Evolutionary conservation across 495 filamentous ascomycete species (phyloP).

Genomic region (Hypoxylon intermedium): DNA sequence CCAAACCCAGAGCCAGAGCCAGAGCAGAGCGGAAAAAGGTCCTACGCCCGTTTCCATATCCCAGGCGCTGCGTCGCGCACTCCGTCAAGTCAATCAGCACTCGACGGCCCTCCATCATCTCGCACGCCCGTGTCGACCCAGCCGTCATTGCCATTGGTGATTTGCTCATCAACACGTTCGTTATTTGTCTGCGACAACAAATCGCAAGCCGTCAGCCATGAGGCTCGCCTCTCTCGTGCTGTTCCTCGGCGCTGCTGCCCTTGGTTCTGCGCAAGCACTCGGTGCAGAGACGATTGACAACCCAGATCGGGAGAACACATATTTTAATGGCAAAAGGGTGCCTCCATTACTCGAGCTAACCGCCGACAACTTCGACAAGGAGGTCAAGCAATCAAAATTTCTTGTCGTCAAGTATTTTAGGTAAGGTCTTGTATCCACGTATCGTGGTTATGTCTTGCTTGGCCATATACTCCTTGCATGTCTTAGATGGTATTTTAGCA

Average conservation of each 20-base stretch:
- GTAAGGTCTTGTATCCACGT: constrained; percentile 35
- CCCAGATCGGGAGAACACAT: constrained; percentile 55
- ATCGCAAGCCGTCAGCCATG: constrained; percentile 35
- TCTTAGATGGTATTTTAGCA: neutral
- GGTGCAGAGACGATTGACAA: constrained; percentile 44
- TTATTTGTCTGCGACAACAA: constrained; percentile 28
- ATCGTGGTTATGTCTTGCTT: neutral
- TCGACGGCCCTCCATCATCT: constrained; percentile 4
- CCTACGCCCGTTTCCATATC: constrained; percentile 3
- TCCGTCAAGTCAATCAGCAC: constrained; percentile 16
- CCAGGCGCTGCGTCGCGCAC: constrained; percentile 14
- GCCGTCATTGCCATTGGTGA: constrained; percentile 6
- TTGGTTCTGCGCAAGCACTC: constrained; percentile 45
- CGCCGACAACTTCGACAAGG: constrained; percentile 51
- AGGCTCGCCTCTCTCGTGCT: constrained; percentile 48
- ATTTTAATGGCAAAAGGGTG: constrained; percentile 82
- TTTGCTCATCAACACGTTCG: constrained; percentile 22
- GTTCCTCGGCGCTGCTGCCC: constrained; percentile 49
- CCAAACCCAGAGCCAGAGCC: constrained; percentile 10
- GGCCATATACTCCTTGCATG: neutral
- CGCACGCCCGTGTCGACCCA: neutral
- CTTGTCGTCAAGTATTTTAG: constrained; percentile 60
- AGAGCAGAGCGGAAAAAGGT: constrained; percentile 15
- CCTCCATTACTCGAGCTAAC: constrained; percentile 70
- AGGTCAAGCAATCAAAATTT: constrained; percentile 49